Evolutionary conservation across 495 filamentous ascomycete species (phyloP).

Genomic region (Pseudevernia furfuracea): DNA sequence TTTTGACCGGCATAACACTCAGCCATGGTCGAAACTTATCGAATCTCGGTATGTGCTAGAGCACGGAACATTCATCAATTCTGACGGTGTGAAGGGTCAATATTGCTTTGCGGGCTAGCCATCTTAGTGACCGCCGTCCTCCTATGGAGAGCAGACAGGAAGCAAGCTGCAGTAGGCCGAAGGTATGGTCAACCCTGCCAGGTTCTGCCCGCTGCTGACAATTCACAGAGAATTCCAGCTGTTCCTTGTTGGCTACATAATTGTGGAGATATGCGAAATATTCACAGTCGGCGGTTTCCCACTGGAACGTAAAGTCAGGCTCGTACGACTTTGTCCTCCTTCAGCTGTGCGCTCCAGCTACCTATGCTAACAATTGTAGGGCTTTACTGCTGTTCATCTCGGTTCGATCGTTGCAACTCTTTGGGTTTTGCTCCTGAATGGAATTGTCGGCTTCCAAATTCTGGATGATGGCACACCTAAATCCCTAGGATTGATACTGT

Average conservation of each 20-base stretch:
- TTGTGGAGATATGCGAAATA: slow-evolving; percentile 91
- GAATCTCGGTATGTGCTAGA: slow-evolving; percentile 67
- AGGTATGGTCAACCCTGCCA: slow-evolving; percentile 47
- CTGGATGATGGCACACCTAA: slow-evolving; percentile 87
- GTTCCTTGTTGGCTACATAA: slow-evolving; percentile 78
- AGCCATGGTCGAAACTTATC: slow-evolving; percentile 55
- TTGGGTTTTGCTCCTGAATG: slow-evolving; percentile 91
- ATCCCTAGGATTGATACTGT: slow-evolving; percentile 66
- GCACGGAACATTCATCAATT: not conserved
- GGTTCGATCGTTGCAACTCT: slow-evolving; percentile 78
- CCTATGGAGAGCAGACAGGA: slow-evolving; percentile 75
- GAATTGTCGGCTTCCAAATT: slow-evolving; percentile 84
- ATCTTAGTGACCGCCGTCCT: slow-evolving; percentile 60
- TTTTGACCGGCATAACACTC: slow-evolving; percentile 64
- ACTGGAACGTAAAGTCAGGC: slow-evolving; percentile 55
- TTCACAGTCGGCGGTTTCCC: slow-evolving; percentile 90
- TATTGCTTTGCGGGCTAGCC: slow-evolving; percentile 69
- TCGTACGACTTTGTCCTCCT: slow-evolving; percentile 41
- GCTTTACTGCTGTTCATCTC: slow-evolving; percentile 87
- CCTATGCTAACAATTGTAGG: slow-evolving; percentile 43
- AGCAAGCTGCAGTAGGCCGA: slow-evolving; percentile 88
- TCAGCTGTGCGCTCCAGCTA: slow-evolving; percentile 4
- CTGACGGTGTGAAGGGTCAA: slow-evolving; percentile 60
- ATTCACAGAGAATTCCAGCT: slow-evolving; percentile 83
- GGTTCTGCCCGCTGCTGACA: not conserved